These are phyloP conservation scores for Verticillium isaacii DNA, from an alignment of 2,329 filamentous ascomycete species.

Conservation along the genomic window DNA sequence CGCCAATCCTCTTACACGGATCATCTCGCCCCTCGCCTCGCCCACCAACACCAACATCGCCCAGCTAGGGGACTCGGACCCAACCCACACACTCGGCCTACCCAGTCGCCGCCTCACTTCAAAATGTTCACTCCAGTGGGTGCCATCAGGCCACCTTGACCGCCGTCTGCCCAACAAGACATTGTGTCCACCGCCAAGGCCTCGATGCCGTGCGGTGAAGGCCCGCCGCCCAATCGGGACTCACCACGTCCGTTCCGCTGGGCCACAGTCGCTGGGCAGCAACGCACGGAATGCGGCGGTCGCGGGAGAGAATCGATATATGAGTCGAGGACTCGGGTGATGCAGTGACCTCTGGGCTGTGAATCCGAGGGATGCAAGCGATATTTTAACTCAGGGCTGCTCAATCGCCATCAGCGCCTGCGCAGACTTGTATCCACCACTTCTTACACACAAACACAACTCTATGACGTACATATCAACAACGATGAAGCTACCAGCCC, in stretches of 20 bases:
- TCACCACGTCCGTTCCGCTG: conserved; percentile 2
- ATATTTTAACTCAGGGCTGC: not conserved
- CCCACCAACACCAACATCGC: too few relatives aligned
- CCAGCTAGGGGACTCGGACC: too few relatives aligned
- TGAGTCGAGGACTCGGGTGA: not conserved
- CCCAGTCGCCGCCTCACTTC: not conserved
- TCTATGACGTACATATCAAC: not conserved
- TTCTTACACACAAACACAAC: not conserved
- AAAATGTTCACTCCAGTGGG: not conserved
- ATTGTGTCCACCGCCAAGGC: not conserved
- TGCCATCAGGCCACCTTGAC: not conserved
- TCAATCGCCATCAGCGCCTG: not conserved
- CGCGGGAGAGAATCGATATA: not conserved
- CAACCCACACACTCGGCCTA: not conserved
- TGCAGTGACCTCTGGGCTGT: not conserved
- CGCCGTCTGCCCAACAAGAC: not conserved
- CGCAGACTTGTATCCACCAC: too few relatives aligned
- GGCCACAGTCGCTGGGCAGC: conserved; percentile 2
- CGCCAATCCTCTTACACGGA: not conserved
- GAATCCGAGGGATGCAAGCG: not conserved
- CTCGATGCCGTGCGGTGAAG: conserved; percentile 1
- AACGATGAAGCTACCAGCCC: not conserved
- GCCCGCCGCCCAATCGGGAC: not conserved
- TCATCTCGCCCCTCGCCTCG: not conserved
- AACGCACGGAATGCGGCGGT: not conserved